These are phyloP conservation scores for Aegilops sharonensis DNA, from an alignment of 176 grass and related monocot genomes.

Conservation along the genomic window DNA sequence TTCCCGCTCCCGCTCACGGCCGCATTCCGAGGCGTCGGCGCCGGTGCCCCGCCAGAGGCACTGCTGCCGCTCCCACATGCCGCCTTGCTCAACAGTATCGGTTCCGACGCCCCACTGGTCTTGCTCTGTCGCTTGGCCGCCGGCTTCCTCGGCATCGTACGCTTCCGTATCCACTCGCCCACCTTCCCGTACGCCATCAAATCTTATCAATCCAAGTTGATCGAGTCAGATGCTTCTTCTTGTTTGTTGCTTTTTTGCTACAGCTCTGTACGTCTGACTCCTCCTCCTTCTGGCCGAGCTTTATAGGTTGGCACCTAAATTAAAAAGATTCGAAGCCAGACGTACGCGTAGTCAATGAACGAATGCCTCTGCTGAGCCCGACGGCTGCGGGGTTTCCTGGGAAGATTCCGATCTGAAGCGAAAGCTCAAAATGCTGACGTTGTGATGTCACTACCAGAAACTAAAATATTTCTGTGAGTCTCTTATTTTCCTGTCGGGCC, in stretches of 20 bases:
- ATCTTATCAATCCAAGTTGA: not conserved
- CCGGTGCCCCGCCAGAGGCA: not conserved
- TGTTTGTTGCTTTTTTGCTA: not conserved
- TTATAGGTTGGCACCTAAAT: constrained; percentile 21
- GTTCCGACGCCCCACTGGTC: not conserved
- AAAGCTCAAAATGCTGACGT: not conserved
- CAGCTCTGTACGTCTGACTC: not conserved
- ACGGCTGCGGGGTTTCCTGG: not conserved
- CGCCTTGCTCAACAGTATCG: not conserved
- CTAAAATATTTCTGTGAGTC: too few species aligned
- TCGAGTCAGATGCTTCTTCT: not conserved
- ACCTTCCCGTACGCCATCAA: constrained; percentile 25
- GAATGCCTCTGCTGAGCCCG: not conserved
- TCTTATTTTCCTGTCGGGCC: too few species aligned
- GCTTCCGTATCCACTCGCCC: constrained; percentile 38
- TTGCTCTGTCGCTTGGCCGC: not conserved
- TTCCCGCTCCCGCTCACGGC: not conserved
- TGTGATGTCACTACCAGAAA: too few species aligned
- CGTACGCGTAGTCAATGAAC: not conserved
- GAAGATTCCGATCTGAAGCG: constrained; percentile 19
- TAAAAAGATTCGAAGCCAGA: constrained; percentile 36
- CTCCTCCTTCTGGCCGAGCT: not conserved
- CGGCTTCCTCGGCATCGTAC: constrained; percentile 20
- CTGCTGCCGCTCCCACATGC: not conserved
- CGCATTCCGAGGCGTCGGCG: too few species aligned